These are phyloP conservation scores for Urostyla sp. DNA, from an alignment of 73 alveolate species.

Conservation along the genomic window DNA sequence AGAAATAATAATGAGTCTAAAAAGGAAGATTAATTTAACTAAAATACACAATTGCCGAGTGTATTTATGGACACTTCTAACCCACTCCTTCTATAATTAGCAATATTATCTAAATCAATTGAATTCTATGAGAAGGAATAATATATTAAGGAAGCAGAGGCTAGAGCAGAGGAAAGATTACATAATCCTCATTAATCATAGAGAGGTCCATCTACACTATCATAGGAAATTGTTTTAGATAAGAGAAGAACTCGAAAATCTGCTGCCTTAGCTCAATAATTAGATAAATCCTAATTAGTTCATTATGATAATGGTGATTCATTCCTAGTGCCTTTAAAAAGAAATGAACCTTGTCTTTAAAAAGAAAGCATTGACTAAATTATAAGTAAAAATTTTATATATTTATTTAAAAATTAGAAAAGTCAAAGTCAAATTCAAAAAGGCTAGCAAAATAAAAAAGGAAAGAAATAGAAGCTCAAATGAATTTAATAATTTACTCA, in stretches of 20 bases:
- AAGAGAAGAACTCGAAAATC: too few species aligned
- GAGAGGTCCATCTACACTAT: too few species aligned
- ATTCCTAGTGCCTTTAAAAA: constrained; percentile 3
- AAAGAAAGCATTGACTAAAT: constrained; percentile 1
- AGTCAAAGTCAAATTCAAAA: constrained; percentile 4
- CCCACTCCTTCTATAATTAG: constrained; percentile 41
- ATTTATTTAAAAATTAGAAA: too few species aligned
- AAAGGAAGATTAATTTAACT: neutral
- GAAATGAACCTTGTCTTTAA: constrained; percentile 1
- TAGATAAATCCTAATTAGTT: neutral
- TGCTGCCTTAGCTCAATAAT: too few species aligned
- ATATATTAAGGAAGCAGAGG: too few species aligned
- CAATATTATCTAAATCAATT: constrained; percentile 40
- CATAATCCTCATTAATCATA: neutral
- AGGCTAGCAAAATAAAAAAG: constrained; percentile 37
- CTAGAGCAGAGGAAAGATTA: neutral
- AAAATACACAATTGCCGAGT: constrained; percentile 3
- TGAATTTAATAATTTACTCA: constrained; percentile 8
- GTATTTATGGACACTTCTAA: constrained; percentile 43
- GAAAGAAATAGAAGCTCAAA: constrained; percentile 18
- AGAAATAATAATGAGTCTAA: constrained; percentile 7
- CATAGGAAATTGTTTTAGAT: too few species aligned
- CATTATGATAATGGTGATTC: constrained; percentile 30
- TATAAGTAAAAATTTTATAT: too few species aligned
- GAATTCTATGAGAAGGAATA: too few species aligned